Evolutionary conservation across 495 filamentous ascomycete species (phyloP), one percentile per base, ranked within the genome.

Genomic region (Aspergillus affinis): DNA sequence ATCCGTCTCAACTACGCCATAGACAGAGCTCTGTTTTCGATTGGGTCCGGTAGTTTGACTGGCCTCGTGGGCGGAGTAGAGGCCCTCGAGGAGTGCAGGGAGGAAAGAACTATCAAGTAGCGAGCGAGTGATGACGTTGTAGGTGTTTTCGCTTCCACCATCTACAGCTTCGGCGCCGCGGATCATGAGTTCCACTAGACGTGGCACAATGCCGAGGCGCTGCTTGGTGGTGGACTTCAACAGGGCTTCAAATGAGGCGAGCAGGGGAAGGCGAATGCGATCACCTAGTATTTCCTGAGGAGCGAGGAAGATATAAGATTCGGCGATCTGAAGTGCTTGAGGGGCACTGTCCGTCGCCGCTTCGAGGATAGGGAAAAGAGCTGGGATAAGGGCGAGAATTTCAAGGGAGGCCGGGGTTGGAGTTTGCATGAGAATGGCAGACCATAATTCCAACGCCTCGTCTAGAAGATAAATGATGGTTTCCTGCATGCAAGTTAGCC

Each of bases 371-470:
- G 87, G 86, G 51, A 96, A 82, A 0, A 91, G 81, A 57, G 83
- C 74, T 3, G 85, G 83, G 4, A 86, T 81, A 10, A 97, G 84
- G 26, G 82, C 77, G 5, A 92, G 72, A 17, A 96, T 78, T 4
- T 87, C 87, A 0, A 81, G 75, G 3, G 86, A 82, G 13, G 90
- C 78, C 0, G 90, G 88, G 5, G 82, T 71, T 5, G 83, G 81
- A 19, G 88, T 90, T 62, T 94, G 87, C 51, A 77, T 74, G 23
- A 97, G 69, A n/a, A 96, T 82, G 2, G 87, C 80, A 18, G 82
- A 78, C 92, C 92, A 97, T 21, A 98, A 83, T 30, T 97, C 92
- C 13, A 98, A 78, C 0, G 92, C 90, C 65, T 98, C 94, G 59
- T 98, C 94, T 12, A 96, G 81, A 8, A 98, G 86, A 66, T 96